Evolutionary conservation across 495 filamentous ascomycete genomes (phyloP).

Genomic region (Penicillium waksmanii): DNA sequence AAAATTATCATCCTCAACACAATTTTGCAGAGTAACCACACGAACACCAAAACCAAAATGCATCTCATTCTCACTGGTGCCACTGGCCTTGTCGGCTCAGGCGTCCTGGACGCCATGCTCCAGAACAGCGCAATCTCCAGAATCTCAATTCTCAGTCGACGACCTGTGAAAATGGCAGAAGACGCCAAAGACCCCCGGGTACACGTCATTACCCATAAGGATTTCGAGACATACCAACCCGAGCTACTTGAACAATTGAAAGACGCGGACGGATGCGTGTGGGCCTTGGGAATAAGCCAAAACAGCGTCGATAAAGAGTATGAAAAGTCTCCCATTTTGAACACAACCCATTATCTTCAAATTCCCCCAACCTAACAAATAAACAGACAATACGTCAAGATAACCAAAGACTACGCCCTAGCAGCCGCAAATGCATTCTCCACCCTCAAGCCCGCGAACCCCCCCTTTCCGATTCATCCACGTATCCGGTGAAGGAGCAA

Average conservation of each 20-base stretch:
- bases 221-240: conserved; percentile 60
- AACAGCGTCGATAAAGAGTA: conserved; percentile 62
- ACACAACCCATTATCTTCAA: not conserved
- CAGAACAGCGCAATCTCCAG: conserved; percentile 56
- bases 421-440: conserved; percentile 64
- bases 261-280: conserved; percentile 68
- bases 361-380: not conserved
- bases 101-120: conserved; percentile 66
- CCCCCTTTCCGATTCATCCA: conserved; percentile 65
- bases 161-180: conserved; percentile 66
- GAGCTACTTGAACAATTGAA: conserved; percentile 61
- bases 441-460: conserved; percentile 41
- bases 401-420: conserved; percentile 67
- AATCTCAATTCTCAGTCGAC: conserved; percentile 67
- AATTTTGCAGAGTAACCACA: not conserved
- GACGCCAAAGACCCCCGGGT: conserved; percentile 54
- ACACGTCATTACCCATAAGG: conserved; percentile 67
- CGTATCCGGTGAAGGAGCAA: conserved; percentile 63
- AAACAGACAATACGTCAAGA: conserved; percentile 64
- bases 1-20: not conserved
- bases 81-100: conserved; percentile 71
- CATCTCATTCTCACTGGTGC: conserved; percentile 78
- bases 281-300: conserved; percentile 68
- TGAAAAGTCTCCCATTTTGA: conserved; percentile 16
- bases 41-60: conserved; percentile 41